phyloP scores from a whole-genome alignment of 1,284 basidiomycete species.

The Rhodotorula sp. region DNA sequence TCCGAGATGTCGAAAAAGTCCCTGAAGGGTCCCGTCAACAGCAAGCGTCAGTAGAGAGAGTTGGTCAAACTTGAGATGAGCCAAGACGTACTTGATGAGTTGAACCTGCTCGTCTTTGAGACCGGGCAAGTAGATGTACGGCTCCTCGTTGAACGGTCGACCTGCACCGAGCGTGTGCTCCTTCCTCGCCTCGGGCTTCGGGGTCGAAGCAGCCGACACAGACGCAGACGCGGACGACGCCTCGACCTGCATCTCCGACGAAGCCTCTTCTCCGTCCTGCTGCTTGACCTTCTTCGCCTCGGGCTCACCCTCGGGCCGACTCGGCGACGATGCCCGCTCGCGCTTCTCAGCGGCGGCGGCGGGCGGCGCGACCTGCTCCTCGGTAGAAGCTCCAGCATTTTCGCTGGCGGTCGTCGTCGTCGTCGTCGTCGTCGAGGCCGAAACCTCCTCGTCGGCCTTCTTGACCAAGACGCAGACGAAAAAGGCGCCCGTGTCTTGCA shows the following conservation, averaged over 20 bases:
- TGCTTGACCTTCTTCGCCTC: slow-evolving; percentile 28
- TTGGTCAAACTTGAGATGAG: not conserved
- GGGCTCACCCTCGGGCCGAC: slow-evolving; percentile 27
- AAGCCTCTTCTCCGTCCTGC: not conserved
- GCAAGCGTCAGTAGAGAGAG: not conserved
- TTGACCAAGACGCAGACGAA: slow-evolving; percentile 86
- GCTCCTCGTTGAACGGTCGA: slow-evolving; percentile 75
- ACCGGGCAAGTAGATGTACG: slow-evolving; percentile 72
- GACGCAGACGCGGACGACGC: too few species aligned
- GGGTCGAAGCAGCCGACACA: not conserved
- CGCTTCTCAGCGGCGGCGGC: slow-evolving; percentile 2
- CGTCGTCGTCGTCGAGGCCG: too few species aligned
- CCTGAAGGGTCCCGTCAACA: slow-evolving; percentile 50
- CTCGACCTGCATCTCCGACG: not conserved
- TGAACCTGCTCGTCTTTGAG: slow-evolving; percentile 67
- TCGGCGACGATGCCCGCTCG: slow-evolving; percentile 24
- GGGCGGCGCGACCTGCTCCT: not conserved
- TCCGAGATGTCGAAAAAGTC: slow-evolving; percentile 69
- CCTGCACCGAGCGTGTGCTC: slow-evolving; percentile 19
- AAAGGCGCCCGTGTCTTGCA: slow-evolving; percentile 97
- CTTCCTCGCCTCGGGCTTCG: slow-evolving; percentile 9
- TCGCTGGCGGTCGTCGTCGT: not conserved
- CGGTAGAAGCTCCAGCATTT: slow-evolving; percentile 17
- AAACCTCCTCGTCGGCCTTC: slow-evolving; percentile 26
- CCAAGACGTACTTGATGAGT: slow-evolving; percentile 60